Evolutionary conservation across 176 grass and related monocot species (phyloP).

Genomic region (Musa schizocarpa): DNA sequence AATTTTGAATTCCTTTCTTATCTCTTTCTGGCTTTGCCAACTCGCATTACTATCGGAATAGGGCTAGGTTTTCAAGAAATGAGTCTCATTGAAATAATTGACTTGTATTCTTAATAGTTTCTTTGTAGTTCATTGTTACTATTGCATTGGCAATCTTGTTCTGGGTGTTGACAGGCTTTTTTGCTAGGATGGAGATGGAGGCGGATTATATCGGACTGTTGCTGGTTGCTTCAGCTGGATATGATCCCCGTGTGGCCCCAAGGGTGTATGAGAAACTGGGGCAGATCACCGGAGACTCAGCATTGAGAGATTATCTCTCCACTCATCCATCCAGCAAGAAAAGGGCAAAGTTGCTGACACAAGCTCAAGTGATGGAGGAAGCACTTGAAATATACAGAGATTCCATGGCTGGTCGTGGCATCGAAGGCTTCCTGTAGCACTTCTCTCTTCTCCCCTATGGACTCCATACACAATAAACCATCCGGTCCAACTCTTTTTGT

Average conservation of each 20-base stretch:
- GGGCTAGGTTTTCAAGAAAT: neutral
- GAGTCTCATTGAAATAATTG: neutral
- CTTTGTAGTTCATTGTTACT: neutral
- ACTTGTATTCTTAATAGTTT: neutral
- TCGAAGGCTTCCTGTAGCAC: slow-evolving; percentile 76
- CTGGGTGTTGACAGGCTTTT: slow-evolving; percentile 8
- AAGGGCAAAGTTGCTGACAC: slow-evolving; percentile 49
- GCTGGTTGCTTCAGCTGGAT: slow-evolving; percentile 79
- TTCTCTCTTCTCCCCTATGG: neutral
- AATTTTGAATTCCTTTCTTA: neutral
- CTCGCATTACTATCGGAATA: neutral
- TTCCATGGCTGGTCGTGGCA: slow-evolving; percentile 32
- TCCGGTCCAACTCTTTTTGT: neutral
- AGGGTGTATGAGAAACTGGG: slow-evolving; percentile 72
- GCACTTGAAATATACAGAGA: slow-evolving; percentile 58
- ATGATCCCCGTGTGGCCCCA: slow-evolving; percentile 77
- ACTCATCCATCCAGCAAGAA: slow-evolving; percentile 94
- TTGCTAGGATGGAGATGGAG: slow-evolving; percentile 87
- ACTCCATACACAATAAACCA: neutral
- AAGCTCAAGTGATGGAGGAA: slow-evolving; percentile 67
- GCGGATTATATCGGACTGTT: slow-evolving; percentile 90
- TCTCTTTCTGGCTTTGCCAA: neutral
- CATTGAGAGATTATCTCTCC: slow-evolving; percentile 56
- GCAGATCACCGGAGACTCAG: slow-evolving; percentile 53
- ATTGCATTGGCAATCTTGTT: neutral